Conservation (phyloP, 78 protist species). For the Dictyostelium intermedium region DNA sequence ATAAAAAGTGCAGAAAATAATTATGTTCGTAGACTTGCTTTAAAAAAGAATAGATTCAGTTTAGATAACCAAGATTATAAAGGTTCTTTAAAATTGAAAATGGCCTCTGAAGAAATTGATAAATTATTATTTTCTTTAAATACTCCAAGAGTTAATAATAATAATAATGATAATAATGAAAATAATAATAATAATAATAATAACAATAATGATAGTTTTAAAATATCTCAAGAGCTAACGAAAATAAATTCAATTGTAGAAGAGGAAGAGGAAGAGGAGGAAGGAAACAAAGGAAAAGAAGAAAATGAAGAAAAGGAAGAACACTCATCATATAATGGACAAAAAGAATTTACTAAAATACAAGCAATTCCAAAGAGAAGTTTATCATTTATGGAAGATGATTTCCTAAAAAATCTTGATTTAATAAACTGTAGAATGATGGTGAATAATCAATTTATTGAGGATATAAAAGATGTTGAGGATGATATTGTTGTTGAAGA, state of each 20-base stretch:
- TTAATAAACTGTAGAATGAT: background rate
- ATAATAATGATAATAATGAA: background rate
- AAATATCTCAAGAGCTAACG: background rate
- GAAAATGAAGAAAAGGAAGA: too few species aligned
- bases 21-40: background rate
- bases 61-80: constrained; percentile 5
- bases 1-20: background rate
- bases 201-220: too few species aligned
- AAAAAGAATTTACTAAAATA: background rate
- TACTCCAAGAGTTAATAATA: background rate
- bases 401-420: background rate
- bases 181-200: background rate
- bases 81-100: background rate
- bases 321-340: too few species aligned
- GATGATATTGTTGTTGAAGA: background rate
- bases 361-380: background rate
- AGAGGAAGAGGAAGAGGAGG: background rate
- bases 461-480: background rate
- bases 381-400: background rate
- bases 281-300: background rate
- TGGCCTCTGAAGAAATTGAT: constrained; percentile 1
- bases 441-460: background rate
- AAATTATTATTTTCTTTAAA: background rate
- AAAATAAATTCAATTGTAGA: background rate
- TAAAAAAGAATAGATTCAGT: constrained; percentile 13